phyloP scores from a whole-genome alignment of 1,139 yeast genomes.

The Yamadazyma oceani region DNA sequence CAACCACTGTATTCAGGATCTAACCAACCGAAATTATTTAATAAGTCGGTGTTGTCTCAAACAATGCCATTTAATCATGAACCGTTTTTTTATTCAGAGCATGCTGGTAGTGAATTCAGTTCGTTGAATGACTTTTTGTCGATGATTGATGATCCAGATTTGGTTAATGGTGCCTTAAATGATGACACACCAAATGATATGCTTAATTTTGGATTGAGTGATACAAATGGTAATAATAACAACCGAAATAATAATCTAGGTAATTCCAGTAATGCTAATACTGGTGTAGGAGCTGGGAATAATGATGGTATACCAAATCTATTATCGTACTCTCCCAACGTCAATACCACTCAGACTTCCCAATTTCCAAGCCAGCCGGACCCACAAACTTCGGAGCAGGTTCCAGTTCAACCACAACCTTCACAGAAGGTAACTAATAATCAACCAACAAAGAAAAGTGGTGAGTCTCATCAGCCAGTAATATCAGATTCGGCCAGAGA shows the following conservation, averaged over 20 bases:
- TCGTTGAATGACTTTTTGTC: constrained; percentile 86
- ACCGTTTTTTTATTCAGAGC: constrained; percentile 84
- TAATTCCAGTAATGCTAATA: constrained; percentile 4
- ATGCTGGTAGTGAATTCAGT: constrained; percentile 90
- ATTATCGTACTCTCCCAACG: constrained; percentile 31
- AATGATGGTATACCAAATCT: constrained; percentile 25
- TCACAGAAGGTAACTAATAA: constrained; percentile 5
- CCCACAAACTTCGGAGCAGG: constrained; percentile 6
- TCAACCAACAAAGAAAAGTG: constrained; percentile 4
- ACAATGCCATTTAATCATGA: constrained; percentile 58
- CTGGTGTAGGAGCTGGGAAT: constrained; percentile 2
- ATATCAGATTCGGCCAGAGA: constrained; percentile 83
- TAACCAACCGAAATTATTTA: constrained; percentile 12
- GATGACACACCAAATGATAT: constrained; percentile 33
- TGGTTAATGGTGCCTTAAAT: constrained; percentile 51
- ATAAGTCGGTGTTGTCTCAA: constrained; percentile 39
- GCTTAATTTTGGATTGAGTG: constrained; percentile 23
- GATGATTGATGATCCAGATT: constrained; percentile 84
- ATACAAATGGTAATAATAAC: constrained; percentile 1
- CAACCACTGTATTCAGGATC: neutral
- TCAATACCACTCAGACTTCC: constrained; percentile 20
- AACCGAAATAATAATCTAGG: constrained; percentile 7
- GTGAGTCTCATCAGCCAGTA: constrained; percentile 39
- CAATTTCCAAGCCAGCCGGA: constrained; percentile 9
- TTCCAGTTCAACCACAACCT: constrained; percentile 7